Evolutionary conservation across 106 monocot genomes (phyloP), one percentile per base, ranked within the genome.

Genomic region (Apostasia ramifera): DNA sequence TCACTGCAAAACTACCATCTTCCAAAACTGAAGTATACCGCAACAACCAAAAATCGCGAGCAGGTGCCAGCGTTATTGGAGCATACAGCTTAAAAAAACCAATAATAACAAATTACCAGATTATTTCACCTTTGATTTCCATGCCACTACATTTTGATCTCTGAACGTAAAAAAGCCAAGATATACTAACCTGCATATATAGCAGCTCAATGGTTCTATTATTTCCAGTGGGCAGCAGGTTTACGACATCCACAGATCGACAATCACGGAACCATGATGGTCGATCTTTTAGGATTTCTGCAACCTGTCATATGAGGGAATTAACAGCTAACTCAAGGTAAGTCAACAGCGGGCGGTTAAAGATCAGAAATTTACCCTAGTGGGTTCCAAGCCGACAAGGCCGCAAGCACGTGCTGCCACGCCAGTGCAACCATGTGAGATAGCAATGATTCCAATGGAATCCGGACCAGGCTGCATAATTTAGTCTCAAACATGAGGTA

Each of bases 321-420:
- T 59, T 41, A 39, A 49, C 3, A 57, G 44, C 12, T 53, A 53
- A 2, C 52, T 12, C n/a, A 55, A 5, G 8, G 39, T 52, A 67
- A 51, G 8, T 1, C 49, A 40, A 9, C 13, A 26, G 3, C 2
- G 3, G 15, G 1, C 41, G 8, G 40, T 13, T 67, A 44, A 43
- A 12, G 39, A 69, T 51, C 57, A 58, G 1, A 57, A 37, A 48
- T 44, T 61, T 72, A 85, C 88, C 78, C 75, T 82, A 8, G 85
- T 73, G 64, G 89, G 85, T 70, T 89, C 85, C 48, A 89, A 44
- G 59, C 80, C 70, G 5, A 89, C 82, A 26, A 85, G 80, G 70
- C 85, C 85, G 52, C 85, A 89, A 80, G 85, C 89, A 75, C 89
- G 82, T 85, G 89, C 85, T 64, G 85, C 89, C 78, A 90, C 85